A percentile compares a stretch with the other conserved stretches of the same genome.
These are phyloP conservation scores for Mortierella sp. DNA, from an alignment of 371 early-diverging fungal species.

Conservation along the genomic window DNA sequence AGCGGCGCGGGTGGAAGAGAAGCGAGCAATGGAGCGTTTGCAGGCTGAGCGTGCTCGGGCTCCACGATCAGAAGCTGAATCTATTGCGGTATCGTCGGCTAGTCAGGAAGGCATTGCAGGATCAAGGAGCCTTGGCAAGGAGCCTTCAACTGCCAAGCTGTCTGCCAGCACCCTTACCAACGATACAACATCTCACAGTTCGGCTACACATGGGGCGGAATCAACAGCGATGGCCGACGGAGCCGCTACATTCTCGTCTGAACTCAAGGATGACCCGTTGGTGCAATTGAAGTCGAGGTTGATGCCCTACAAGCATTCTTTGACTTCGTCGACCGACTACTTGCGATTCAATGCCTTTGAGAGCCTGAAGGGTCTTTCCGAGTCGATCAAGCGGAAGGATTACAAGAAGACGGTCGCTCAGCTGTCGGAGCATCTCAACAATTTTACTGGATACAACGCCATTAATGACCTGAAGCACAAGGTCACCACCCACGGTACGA, in stretches of 20 bases:
- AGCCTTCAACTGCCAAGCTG: background rate
- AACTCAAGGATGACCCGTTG: constrained; percentile 20
- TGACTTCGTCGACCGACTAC: constrained; percentile 45
- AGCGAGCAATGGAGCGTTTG: constrained; percentile 5
- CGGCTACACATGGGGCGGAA: background rate
- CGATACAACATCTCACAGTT: background rate
- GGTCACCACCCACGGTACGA: constrained; percentile 77
- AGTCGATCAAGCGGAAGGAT: constrained; percentile 62
- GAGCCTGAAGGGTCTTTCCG: constrained; percentile 41
- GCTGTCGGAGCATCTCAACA: constrained; percentile 75
- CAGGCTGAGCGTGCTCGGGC: background rate
- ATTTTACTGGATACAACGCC: constrained; percentile 85
- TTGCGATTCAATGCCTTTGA: constrained; percentile 37
- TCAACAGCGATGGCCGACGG: background rate
- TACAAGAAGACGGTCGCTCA: constrained; percentile 63
- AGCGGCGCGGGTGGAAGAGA: constrained; percentile 12
- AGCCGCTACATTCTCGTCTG: background rate
- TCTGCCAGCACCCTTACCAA: background rate
- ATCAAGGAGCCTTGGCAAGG: background rate
- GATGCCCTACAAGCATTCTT: constrained; percentile 43
- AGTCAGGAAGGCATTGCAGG: constrained; percentile 2
- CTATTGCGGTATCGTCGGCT: background rate
- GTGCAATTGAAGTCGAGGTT: constrained; percentile 34
- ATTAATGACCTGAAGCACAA: constrained; percentile 80
- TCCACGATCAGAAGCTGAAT: constrained; percentile 1